Percentiles rank a stretch among this genome's conserved stretches.
Conservation (phyloP, 176 grass and related monocot genomes). For the Phoenix dactylifera region DNA sequence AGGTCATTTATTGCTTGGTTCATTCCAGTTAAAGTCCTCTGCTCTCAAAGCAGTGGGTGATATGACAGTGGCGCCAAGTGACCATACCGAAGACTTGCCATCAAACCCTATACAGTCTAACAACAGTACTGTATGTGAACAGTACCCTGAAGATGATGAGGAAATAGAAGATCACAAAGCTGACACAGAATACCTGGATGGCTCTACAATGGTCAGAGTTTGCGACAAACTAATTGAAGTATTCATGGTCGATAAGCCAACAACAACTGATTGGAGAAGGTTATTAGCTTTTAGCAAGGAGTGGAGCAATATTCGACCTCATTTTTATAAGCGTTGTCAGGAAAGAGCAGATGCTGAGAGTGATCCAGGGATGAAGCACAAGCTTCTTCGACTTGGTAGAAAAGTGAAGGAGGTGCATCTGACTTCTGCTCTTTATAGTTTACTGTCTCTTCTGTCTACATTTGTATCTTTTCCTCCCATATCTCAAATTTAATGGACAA, state of each 20-base stretch:
- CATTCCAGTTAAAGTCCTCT: constrained; percentile 14
- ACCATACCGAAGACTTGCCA: constrained; percentile 26
- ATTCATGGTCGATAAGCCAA: constrained; percentile 79
- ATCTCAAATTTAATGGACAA: no score
- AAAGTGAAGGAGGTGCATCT: constrained; percentile 77
- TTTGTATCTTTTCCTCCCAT: no score
- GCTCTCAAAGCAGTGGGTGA: constrained; percentile 36
- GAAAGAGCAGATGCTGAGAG: constrained; percentile 53
- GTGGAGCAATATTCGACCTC: constrained; percentile 59
- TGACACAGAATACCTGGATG: constrained; percentile 17
- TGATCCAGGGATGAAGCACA: constrained; percentile 81
- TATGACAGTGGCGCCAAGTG: constrained; percentile 23
- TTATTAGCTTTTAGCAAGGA: constrained; percentile 71
- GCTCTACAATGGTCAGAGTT: constrained; percentile 52
- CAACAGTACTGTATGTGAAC: not conserved
- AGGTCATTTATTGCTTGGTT: constrained; percentile 29
- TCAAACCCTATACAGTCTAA: constrained; percentile 31
- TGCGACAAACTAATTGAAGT: constrained; percentile 79
- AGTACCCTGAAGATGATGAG: constrained; percentile 11
- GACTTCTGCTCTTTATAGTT: not conserved
- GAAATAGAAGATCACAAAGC: constrained; percentile 5
- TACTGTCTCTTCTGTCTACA: no score
- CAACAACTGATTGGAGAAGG: constrained; percentile 70
- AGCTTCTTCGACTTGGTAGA: constrained; percentile 57
- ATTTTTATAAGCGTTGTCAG: constrained; percentile 70